Evolutionary conservation across 352 stramenopile species (phyloP).

Genomic region (Thalassiosira sp.): DNA sequence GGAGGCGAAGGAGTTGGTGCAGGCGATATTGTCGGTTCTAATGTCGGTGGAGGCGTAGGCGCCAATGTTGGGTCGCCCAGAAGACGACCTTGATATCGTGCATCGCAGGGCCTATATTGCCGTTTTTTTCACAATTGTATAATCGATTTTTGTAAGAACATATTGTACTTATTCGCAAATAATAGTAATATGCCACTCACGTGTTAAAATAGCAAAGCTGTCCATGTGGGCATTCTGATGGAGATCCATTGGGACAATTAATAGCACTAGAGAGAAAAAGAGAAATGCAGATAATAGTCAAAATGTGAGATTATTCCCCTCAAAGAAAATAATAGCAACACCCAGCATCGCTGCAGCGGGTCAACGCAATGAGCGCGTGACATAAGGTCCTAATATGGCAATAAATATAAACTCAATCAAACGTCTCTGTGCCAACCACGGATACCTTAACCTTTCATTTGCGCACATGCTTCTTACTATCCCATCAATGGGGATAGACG

Average conservation of each 20-base stretch:
- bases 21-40: background rate
- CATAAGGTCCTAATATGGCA: too few relatives aligned
- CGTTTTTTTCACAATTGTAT: constrained; percentile 3
- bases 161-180: background rate
- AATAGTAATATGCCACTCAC: constrained; percentile 31
- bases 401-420: too few relatives aligned
- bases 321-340: background rate
- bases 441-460: too few relatives aligned
- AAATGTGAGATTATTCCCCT: background rate
- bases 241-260: constrained; percentile 25
- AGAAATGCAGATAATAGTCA: background rate
- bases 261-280: constrained; percentile 22
- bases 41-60: background rate
- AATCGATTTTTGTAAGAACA: constrained; percentile 3
- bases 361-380: too few relatives aligned
- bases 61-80: background rate
- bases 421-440: too few relatives aligned
- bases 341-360: too few relatives aligned
- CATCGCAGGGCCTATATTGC: constrained; percentile 46
- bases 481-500: too few relatives aligned
- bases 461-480: too few relatives aligned
- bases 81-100: constrained; percentile 17
- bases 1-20: too few relatives aligned
- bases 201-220: constrained; percentile 50
- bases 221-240: constrained; percentile 35